These are phyloP conservation scores for peach (Prunus persica) DNA, from an alignment of 306 rosid genomes.

Conservation along the genomic window DNA sequence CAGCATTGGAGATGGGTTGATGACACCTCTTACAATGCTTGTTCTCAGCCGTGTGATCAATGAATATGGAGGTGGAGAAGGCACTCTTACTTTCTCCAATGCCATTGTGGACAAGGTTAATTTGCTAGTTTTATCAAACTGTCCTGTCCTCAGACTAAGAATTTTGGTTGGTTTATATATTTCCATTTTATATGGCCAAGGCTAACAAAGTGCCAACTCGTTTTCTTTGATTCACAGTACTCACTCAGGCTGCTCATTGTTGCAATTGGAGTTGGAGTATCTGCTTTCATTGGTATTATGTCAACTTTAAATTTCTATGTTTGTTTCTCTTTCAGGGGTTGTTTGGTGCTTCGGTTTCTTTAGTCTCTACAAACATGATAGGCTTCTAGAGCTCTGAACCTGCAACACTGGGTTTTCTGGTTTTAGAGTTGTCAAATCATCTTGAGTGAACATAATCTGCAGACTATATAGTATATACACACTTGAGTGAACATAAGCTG, in stretches of 20 bases:
- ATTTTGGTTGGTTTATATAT: not conserved
- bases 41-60: slow-evolving; percentile 63
- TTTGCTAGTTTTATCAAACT: not conserved
- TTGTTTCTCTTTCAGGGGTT: not conserved
- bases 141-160: not conserved
- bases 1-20: slow-evolving; percentile 77
- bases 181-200: not conserved
- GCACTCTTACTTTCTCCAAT: slow-evolving; percentile 30
- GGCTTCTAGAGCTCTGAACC: not conserved
- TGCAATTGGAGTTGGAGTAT: slow-evolving; percentile 60
- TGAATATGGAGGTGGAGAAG: slow-evolving; percentile 38
- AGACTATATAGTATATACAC: too few species aligned
- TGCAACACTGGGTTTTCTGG: not conserved
- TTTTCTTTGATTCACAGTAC: slow-evolving; percentile 36
- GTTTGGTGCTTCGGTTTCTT: not conserved
- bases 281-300: slow-evolving; percentile 54
- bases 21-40: slow-evolving; percentile 67
- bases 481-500: not conserved
- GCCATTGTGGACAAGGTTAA: slow-evolving; percentile 46
- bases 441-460: too few species aligned
- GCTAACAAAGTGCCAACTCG: not conserved
- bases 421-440: too few species aligned
- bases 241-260: slow-evolving; percentile 50
- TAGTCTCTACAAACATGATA: not conserved
- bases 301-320: not conserved